These are phyloP conservation scores for Pyropia haitanensis DNA, from an alignment of 23 red algal genomes.

Conservation along the genomic window DNA sequence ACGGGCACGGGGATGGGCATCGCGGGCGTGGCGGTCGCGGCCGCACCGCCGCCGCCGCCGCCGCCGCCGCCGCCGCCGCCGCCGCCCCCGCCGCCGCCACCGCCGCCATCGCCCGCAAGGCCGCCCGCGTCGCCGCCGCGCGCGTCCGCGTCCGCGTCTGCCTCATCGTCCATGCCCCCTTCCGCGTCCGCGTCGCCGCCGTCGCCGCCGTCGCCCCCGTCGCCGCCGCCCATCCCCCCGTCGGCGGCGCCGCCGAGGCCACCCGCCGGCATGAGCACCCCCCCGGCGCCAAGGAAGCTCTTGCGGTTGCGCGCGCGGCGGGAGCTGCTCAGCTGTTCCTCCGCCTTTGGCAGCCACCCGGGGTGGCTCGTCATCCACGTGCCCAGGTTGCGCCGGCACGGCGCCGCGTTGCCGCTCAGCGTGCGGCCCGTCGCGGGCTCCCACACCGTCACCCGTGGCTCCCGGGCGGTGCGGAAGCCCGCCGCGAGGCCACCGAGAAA, in stretches of 20 bases:
- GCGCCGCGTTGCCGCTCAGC: constrained; percentile 93
- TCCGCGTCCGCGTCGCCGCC: constrained; percentile 7
- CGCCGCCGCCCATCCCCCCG: not conserved
- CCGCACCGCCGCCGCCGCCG: not conserved
- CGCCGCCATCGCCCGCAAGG: no score
- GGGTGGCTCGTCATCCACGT: constrained; percentile 84
- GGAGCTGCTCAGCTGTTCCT: constrained; percentile 71
- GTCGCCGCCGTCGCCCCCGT: not conserved
- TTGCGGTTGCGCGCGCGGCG: constrained; percentile 43
- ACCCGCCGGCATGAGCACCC: not conserved
- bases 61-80: no score
- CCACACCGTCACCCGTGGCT: constrained; percentile 95
- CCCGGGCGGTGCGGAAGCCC: constrained; percentile 60
- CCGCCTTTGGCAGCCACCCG: constrained; percentile 84
- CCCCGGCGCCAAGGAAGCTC: not conserved
- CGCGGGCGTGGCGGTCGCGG: not conserved
- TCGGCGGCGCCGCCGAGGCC: not conserved
- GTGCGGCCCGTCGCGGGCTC: constrained; percentile 84
- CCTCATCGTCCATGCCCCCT: not conserved
- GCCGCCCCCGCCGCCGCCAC: not conserved
- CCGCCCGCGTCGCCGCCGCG: not conserved
- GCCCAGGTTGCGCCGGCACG: constrained; percentile 75
- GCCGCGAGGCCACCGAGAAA: constrained; percentile 13
- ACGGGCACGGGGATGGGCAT: no score
- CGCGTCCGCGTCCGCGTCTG: not conserved